Base-by-base conservation (phyloP, 805 yeast species). In the Candida ficus region DNA sequence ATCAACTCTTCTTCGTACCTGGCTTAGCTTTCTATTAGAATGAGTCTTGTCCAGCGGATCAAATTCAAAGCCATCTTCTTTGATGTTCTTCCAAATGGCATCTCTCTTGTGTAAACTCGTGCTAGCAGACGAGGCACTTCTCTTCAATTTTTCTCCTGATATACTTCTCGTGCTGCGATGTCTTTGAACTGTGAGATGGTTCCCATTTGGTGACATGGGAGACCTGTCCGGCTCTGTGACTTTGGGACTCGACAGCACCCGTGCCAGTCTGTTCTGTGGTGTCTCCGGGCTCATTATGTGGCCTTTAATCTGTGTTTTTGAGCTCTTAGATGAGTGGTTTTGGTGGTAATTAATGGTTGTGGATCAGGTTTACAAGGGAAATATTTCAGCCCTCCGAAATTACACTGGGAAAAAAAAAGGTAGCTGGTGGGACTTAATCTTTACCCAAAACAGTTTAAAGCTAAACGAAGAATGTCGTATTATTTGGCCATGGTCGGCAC, bases 401-500 rank as follows among this genome's bases (percentile, higher is more conserved):
- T n/a, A n/a, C 23, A 21, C 23, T 21, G 23, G 9, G 9, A 21
- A 21, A 21, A 21, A 9, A 21, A 21, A 21, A 21, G 9, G n/a
- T n/a, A n/a, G n/a, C n/a, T n/a, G n/a, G n/a, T 21, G 23, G 9
- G 34, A 19, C 17, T 5, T 12, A 19, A 18, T 30, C n/a, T n/a
- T n/a, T n/a, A n/a, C n/a, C n/a, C n/a, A n/a, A n/a, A n/a, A n/a
- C n/a, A n/a, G n/a, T n/a, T n/a, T n/a, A n/a, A 22, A 32, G 17
- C 18, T 27, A 14, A 7, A 21, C 23, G 5, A 17, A 59, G 47
- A 50, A 79, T 83, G 80, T 83, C 95, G n/a, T 86, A 82, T 64
- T 90, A 89, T 61, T 78, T 93, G 54, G 83, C 95, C 4, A 82
- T 93, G 35, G 76, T 93, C 31, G 97, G 97, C 14, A 82, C 90